Evolutionary conservation across 1,284 basidiomycete genomes (phyloP).

Genomic region (Phlebopus sp.): DNA sequence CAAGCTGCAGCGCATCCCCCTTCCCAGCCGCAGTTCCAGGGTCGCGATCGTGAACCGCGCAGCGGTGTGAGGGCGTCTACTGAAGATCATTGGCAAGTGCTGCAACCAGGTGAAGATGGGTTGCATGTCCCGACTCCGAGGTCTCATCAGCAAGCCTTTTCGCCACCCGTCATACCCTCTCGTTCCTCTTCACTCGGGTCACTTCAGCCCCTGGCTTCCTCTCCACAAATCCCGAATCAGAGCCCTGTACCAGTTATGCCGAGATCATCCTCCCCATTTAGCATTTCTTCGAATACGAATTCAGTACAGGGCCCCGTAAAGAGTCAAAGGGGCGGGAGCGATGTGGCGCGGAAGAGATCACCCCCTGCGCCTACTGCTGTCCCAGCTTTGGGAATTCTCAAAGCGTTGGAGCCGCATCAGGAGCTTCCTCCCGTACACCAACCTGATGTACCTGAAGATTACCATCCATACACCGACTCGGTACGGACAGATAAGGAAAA

Average conservation of each 20-base stretch:
- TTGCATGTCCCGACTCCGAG: slow-evolving; percentile 24
- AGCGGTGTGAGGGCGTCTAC: slow-evolving; percentile 26
- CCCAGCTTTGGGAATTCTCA: slow-evolving; percentile 53
- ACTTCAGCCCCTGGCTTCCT: slow-evolving; percentile 36
- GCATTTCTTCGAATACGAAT: slow-evolving; percentile 19
- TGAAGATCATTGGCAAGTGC: slow-evolving; percentile 53
- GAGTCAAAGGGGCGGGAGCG: slow-evolving; percentile 19
- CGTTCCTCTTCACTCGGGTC: slow-evolving; percentile 46
- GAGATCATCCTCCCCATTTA: slow-evolving; percentile 45
- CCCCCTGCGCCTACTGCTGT: slow-evolving; percentile 22
- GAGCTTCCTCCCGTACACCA: slow-evolving; percentile 20
- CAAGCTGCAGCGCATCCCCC: background rate
- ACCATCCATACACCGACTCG: slow-evolving; percentile 27
- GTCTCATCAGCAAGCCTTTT: slow-evolving; percentile 30
- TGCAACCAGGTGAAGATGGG: slow-evolving; percentile 18
- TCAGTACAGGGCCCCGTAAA: slow-evolving; percentile 12
- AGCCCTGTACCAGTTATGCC: slow-evolving; percentile 21
- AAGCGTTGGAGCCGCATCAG: slow-evolving; percentile 52
- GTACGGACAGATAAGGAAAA: slow-evolving; percentile 31
- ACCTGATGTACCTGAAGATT: slow-evolving; percentile 29
- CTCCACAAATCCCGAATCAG: slow-evolving; percentile 34
- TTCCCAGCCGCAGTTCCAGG: slow-evolving; percentile 4
- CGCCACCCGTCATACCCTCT: slow-evolving; percentile 38
- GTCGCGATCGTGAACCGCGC: slow-evolving; percentile 24
- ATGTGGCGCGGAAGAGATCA: slow-evolving; percentile 32